Evolutionary conservation across 148 eudicot species (phyloP).

Genomic region (Nyssa sinensis): DNA sequence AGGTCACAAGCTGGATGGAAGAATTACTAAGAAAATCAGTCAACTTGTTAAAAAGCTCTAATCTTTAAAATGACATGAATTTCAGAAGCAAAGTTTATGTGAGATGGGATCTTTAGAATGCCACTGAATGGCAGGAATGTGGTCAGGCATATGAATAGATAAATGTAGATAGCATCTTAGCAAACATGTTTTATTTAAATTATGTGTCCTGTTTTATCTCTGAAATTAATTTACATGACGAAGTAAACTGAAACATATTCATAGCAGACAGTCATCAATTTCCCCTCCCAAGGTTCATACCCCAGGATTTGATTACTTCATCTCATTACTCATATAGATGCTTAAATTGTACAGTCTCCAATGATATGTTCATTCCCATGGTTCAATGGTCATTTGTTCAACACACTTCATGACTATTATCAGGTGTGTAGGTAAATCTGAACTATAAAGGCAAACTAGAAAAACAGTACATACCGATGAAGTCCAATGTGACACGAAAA

Average conservation of each 20-base stretch:
- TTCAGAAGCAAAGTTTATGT: not conserved
- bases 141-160: not conserved
- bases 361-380: not conserved
- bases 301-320: not conserved
- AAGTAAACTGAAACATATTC: too few relatives aligned
- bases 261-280: not conserved
- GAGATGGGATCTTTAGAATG: not conserved
- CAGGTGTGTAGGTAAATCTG: not conserved
- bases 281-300: not conserved
- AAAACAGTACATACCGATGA: constrained; percentile 58
- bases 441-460: not conserved
- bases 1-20: not conserved
- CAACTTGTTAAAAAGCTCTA: not conserved
- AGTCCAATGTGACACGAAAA: constrained; percentile 71
- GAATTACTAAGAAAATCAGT: not conserved
- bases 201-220: not conserved
- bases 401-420: not conserved
- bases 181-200: too few relatives aligned
- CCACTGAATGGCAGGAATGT: not conserved
- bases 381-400: not conserved
- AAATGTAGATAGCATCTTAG: too few relatives aligned
- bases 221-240: not conserved
- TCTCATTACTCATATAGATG: not conserved
- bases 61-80: not conserved
- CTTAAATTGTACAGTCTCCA: not conserved